These are phyloP conservation scores for Ophiostoma sp. DNA, from an alignment of 2,329 filamentous ascomycete species.

Conservation along the genomic window DNA sequence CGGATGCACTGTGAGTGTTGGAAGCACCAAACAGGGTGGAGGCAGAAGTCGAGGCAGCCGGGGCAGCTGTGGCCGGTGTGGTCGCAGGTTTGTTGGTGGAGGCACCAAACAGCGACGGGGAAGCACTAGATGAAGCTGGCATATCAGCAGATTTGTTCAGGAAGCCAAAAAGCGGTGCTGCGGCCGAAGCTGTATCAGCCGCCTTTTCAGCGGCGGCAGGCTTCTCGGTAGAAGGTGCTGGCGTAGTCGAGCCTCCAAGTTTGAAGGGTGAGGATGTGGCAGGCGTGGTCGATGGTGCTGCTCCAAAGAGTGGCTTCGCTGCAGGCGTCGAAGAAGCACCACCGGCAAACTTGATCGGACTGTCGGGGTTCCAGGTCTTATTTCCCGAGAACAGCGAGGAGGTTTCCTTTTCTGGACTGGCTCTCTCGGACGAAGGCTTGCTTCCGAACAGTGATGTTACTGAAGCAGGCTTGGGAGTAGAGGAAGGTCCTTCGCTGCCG, in stretches of 20 bases:
- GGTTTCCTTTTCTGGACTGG: constrained; percentile 40
- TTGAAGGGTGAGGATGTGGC: constrained; percentile 15
- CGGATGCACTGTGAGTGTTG: constrained; percentile 14
- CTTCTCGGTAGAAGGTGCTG: not conserved
- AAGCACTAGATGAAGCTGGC: not conserved
- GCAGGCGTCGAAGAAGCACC: constrained; percentile 21
- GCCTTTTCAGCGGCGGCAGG: constrained; percentile 1
- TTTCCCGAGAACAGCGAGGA: constrained; percentile 32
- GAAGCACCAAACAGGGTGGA: not conserved
- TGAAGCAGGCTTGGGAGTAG: constrained; percentile 5
- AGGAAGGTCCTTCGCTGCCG: constrained; percentile 31
- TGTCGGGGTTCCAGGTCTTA: constrained; percentile 46
- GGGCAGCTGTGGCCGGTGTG: constrained; percentile 12
- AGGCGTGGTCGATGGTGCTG: not conserved
- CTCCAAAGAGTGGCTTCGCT: constrained; percentile 25
- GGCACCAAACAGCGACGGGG: not conserved
- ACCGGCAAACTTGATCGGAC: constrained; percentile 50
- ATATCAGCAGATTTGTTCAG: constrained; percentile 18
- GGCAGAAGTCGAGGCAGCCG: not conserved
- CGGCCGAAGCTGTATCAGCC: constrained; percentile 3
- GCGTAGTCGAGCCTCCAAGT: constrained; percentile 18
- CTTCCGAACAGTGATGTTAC: constrained; percentile 28
- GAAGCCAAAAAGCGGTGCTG: constrained; percentile 16
- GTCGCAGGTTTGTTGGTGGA: constrained; percentile 17
- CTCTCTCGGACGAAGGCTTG: constrained; percentile 35